Percentiles rank a stretch among this genome's conserved stretches.
Evolutionary conservation across 441 rosid species (phyloP).

Genomic region (Kokia cookei): DNA sequence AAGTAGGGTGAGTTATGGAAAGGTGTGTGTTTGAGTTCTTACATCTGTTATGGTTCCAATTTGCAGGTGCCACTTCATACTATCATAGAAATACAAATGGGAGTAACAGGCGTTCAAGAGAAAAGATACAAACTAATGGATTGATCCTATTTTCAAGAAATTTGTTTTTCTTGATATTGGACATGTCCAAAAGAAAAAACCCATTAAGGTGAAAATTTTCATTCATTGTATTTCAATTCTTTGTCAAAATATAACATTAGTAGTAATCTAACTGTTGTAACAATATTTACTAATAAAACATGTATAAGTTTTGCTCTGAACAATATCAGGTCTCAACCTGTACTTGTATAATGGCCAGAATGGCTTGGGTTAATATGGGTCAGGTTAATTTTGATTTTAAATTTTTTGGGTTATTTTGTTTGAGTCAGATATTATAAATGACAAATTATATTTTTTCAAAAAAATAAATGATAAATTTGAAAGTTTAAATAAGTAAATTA

Average conservation of each 20-base stretch:
- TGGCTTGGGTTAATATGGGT: background rate
- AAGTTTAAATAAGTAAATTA: no score
- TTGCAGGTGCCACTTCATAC: constrained; percentile 96
- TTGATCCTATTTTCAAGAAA: constrained; percentile 20
- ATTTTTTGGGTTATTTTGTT: background rate
- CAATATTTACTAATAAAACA: background rate
- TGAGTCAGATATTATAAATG: background rate
- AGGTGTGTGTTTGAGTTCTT: background rate
- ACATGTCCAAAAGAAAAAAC: background rate
- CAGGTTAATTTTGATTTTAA: background rate
- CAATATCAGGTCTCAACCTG: background rate
- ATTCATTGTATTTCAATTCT: constrained; percentile 9
- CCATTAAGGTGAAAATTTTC: background rate
- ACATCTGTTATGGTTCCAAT: background rate
- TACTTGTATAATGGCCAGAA: background rate
- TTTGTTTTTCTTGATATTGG: background rate
- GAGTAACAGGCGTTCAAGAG: constrained; percentile 97
- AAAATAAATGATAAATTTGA: no score
- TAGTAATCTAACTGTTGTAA: background rate
- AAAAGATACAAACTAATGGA: constrained; percentile 99
- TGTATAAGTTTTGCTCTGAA: background rate
- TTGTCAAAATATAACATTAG: constrained; percentile 5
- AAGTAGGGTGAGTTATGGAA: background rate
- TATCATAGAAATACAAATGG: constrained; percentile 98
- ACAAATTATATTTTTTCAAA: no score